Evolutionary conservation across 2,329 filamentous ascomycete species (phyloP), one percentile per base, ranked within the genome.

Genomic region (Aspergillus ruber): DNA sequence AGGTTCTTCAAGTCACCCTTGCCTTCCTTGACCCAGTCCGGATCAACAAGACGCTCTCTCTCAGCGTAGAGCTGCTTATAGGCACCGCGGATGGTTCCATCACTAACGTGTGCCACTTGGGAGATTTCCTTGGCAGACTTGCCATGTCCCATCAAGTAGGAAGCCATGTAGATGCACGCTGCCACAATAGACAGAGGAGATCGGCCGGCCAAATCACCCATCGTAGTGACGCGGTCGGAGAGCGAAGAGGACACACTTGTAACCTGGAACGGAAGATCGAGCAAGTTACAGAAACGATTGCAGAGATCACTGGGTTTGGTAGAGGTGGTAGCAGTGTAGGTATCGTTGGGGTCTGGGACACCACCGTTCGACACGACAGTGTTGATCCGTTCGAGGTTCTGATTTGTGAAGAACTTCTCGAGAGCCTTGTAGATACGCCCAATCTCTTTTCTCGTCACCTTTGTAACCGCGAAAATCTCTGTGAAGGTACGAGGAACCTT

Each of bases 401-500:
- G 80, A 59, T 84, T 84, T 61, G 85, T 83, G 62, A 97, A 80
- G 71, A 95, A 96, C 58, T 85, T 83, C 72, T 97, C 90, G 40
- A 98, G 78, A 49, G 83, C 77, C 75, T 98, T 98, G 80, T 96
- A 98, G 20, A 91, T 91, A 49, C 90, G 79, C 18, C 93, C 93
- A 54, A 98, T 95, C 65, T 98, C 94, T 74, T 97, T 97, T 76
- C 97, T 96, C 51, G 86, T 85, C 23, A 98, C 91, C 57, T 88
- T 88, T 7, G 93, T 98, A 66, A 97, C 77, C 51, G 89, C 85
- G 72, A 88, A 94, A 61, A 98, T 93, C 68, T 98, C 94, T 43
- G 87, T 83, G 73, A 98, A 98, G 3, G 90, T 95, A 56, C 93
- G 86, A 4, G 88, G 85, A 25, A 90, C 85, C 52, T 84, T 82